Conservation (phyloP, 179 eudicot genomes). For the Silene noctiflora region DNA sequence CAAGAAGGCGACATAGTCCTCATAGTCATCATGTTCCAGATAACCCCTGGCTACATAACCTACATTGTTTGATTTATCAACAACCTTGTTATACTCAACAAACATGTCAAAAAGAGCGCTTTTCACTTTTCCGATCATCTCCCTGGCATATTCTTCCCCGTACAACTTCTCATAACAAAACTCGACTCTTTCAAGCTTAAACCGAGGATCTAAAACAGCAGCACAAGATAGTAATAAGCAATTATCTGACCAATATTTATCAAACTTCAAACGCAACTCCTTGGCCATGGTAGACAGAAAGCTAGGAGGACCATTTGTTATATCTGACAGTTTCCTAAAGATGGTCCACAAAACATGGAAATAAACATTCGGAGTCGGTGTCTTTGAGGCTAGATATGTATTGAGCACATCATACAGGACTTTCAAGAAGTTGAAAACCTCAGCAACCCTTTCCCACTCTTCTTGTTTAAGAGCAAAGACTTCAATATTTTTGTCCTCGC, state of each 20-base stretch:
- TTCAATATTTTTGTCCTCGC: slow-evolving; percentile 1
- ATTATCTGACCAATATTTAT: slow-evolving; percentile 23
- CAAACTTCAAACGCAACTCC: slow-evolving; percentile 5
- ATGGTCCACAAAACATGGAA: slow-evolving; percentile 20
- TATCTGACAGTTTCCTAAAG: slow-evolving; percentile 8
- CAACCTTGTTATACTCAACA: not conserved
- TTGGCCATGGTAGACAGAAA: not conserved
- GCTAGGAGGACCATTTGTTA: not conserved
- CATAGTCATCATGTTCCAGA: not conserved
- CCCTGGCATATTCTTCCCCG: slow-evolving; percentile 13
- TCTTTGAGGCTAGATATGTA: not conserved
- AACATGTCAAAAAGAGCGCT: slow-evolving; percentile 3
- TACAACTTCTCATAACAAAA: slow-evolving; percentile 20
- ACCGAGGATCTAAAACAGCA: slow-evolving; percentile 21
- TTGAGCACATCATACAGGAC: slow-evolving; percentile 16
- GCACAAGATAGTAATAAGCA: slow-evolving; percentile 6
- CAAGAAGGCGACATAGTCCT: slow-evolving; percentile 10
- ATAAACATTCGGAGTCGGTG: slow-evolving; percentile 18
- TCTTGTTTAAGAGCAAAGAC: not conserved
- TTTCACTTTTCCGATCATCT: not conserved
- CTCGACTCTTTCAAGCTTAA: slow-evolving; percentile 20
- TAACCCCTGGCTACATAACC: not conserved
- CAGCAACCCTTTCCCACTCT: slow-evolving; percentile 9
- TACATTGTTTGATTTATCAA: not conserved
- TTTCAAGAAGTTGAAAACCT: slow-evolving; percentile 5